Conservation (phyloP, 1,284 basidiomycete genomes). For the Waitea zeae region DNA sequence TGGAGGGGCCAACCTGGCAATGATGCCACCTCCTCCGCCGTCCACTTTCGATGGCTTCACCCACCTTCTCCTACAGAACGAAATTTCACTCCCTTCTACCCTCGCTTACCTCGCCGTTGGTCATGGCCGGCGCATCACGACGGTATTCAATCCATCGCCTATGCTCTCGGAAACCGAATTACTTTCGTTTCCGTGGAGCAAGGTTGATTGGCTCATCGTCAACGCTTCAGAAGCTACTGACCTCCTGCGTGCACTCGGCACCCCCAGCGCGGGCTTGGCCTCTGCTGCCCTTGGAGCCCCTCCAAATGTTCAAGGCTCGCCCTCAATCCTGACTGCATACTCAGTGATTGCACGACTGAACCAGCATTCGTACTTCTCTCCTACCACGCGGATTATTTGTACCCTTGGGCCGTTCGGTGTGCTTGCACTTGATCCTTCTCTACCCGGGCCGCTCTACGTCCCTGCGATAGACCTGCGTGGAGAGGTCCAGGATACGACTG, state of each 20-base stretch:
- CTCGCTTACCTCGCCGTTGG: conserved; percentile 16
- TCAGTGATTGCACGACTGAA: conserved; percentile 7
- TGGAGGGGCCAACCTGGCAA: conserved; percentile 33
- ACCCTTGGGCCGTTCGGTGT: conserved; percentile 34
- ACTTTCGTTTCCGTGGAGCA: conserved; percentile 25
- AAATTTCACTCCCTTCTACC: conserved; percentile 28
- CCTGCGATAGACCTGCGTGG: conserved; percentile 26
- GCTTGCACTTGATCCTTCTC: conserved; percentile 14
- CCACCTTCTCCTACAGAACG: conserved; percentile 38
- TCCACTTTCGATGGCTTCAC: conserved; percentile 14
- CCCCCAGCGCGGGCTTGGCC: conserved; percentile 1
- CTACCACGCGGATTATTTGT: conserved; percentile 25
- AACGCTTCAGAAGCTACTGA: conserved; percentile 30
- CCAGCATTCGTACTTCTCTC: conserved; percentile 5
- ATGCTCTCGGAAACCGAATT: conserved; percentile 20
- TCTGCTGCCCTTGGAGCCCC: not conserved
- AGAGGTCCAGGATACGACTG: conserved; percentile 30
- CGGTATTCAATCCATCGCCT: conserved; percentile 38
- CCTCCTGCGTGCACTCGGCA: conserved; percentile 14
- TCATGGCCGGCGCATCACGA: conserved; percentile 9
- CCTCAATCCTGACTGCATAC: conserved; percentile 3
- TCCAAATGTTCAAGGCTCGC: not conserved
- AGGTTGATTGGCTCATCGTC: conserved; percentile 33
- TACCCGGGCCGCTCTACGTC: conserved; percentile 17
- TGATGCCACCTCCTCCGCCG: conserved; percentile 11